Percentiles rank a stretch among this genome's conserved stretches.
phyloP scores from a whole-genome alignment of 192 early-diverging fungal genomes.

The Phycomyces blakesleeanus region DNA sequence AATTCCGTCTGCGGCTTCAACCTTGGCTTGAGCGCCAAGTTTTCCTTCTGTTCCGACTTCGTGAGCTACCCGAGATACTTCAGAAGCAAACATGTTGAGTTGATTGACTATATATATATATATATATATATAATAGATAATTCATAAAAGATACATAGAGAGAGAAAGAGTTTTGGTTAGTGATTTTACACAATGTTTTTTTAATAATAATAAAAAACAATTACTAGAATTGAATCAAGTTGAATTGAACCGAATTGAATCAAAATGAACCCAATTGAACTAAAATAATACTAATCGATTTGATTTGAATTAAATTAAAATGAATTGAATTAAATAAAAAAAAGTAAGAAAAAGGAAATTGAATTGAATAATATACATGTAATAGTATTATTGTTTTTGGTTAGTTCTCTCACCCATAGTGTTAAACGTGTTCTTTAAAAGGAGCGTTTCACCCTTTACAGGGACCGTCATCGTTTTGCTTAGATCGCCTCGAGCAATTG shows the following conservation, averaged over 20 bases:
- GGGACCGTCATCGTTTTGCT: slow-evolving; percentile 64
- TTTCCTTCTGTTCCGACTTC: slow-evolving; percentile 66
- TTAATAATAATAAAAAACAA: too few relatives aligned
- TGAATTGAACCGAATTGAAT: too few relatives aligned
- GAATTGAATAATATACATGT: too few relatives aligned
- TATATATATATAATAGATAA: neutral
- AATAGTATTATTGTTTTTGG: too few relatives aligned
- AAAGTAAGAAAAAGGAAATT: too few relatives aligned
- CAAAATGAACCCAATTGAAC: too few relatives aligned
- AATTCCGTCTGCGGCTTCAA: slow-evolving; percentile 53
- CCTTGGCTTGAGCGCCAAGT: slow-evolving; percentile 59
- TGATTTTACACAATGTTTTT: too few relatives aligned
- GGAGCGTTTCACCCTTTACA: slow-evolving; percentile 71
- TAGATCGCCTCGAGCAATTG: slow-evolving; percentile 67
- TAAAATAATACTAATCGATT: too few relatives aligned
- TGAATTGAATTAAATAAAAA: too few relatives aligned
- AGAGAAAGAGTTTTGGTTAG: too few relatives aligned
- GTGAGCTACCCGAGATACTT: slow-evolving; percentile 61
- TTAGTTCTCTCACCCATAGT: slow-evolving; percentile 62
- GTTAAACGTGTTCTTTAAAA: slow-evolving; percentile 73
- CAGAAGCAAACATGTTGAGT: slow-evolving; percentile 49
- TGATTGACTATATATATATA: slow-evolving; percentile 41
- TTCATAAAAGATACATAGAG: slow-evolving; percentile 4
- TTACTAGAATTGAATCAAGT: too few relatives aligned
- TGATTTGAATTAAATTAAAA: too few relatives aligned